Conservation (phyloP, 768 basidiomycete genomes). For the Tephrocybe sp. region DNA sequence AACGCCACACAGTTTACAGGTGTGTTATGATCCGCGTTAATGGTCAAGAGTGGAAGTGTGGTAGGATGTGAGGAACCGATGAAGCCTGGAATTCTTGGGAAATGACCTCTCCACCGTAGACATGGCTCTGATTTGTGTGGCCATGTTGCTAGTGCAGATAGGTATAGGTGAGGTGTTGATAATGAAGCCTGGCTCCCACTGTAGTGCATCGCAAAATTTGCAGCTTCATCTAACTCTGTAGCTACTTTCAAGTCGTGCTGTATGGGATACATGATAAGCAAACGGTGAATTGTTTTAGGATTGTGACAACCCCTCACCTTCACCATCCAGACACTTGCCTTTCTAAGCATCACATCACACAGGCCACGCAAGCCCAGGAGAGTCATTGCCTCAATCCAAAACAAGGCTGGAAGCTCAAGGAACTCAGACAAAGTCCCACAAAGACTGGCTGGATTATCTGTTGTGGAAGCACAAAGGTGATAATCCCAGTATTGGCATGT, state of each 20-base stretch:
- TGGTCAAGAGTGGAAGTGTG: background rate
- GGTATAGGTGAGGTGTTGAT: no score
- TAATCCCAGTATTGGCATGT: conserved; percentile 5
- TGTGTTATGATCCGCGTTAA: no score
- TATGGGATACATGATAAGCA: conserved; percentile 6
- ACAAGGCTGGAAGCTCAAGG: conserved; percentile 16
- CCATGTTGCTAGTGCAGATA: conserved; percentile 21
- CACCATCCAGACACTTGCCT: no score
- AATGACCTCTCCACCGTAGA: background rate
- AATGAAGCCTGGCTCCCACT: conserved; percentile 11
- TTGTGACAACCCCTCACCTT: no score
- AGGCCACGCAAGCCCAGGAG: conserved; percentile 15
- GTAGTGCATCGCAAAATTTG: conserved; percentile 18
- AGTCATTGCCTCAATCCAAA: conserved; percentile 29
- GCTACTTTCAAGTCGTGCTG: no score
- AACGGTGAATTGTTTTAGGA: no score
- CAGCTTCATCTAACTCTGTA: no score
- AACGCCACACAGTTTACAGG: background rate
- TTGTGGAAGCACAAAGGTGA: background rate
- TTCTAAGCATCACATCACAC: no score
- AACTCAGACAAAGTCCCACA: conserved; percentile 7
- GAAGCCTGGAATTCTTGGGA: background rate
- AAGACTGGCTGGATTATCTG: background rate
- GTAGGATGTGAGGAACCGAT: background rate
- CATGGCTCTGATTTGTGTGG: background rate